Conservation (phyloP, 805 yeast genomes). For the Starmerella asiatica region DNA sequence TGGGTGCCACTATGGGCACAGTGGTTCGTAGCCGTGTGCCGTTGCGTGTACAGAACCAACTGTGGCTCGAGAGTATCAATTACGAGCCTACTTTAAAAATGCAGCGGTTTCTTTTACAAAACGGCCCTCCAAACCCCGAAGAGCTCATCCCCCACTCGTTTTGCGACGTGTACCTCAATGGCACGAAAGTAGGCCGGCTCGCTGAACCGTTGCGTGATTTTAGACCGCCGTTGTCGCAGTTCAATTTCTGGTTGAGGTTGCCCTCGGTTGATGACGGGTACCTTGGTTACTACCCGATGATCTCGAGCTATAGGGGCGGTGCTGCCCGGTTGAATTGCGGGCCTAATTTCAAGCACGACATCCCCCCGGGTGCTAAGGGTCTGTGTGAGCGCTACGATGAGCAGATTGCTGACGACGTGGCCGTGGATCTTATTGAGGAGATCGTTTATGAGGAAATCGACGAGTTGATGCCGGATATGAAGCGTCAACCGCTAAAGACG, state of each 20-base stretch:
- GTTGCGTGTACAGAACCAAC: slow-evolving; percentile 59
- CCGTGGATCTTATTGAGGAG: slow-evolving; percentile 77
- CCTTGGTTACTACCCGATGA: slow-evolving; percentile 83
- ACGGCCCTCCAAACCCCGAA: slow-evolving; percentile 28
- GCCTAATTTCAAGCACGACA: slow-evolving; percentile 34
- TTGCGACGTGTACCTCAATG: slow-evolving; percentile 65
- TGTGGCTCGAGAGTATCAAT: slow-evolving; percentile 77
- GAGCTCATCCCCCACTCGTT: slow-evolving; percentile 35
- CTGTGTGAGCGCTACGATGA: slow-evolving; percentile 52
- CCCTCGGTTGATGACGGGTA: slow-evolving; percentile 55
- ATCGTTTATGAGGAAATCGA: slow-evolving; percentile 16
- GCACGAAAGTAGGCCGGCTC: slow-evolving; percentile 46
- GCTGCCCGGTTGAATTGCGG: slow-evolving; percentile 57
- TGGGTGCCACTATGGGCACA: no score
- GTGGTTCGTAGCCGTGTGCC: slow-evolving; percentile 67
- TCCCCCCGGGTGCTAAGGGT: slow-evolving; percentile 32
- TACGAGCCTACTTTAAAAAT: slow-evolving; percentile 34
- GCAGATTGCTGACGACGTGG: slow-evolving; percentile 63
- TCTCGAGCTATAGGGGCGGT: slow-evolving; percentile 72
- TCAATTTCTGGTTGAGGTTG: slow-evolving; percentile 17
- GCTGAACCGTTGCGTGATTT: slow-evolving; percentile 60
- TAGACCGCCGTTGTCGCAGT: slow-evolving; percentile 59
- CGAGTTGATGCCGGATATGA: no score
- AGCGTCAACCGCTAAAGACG: no score
- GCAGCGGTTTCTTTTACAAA: slow-evolving; percentile 57